phyloP scores from a whole-genome alignment of 345 rosid genomes.

The Barbarea vulgaris region DNA sequence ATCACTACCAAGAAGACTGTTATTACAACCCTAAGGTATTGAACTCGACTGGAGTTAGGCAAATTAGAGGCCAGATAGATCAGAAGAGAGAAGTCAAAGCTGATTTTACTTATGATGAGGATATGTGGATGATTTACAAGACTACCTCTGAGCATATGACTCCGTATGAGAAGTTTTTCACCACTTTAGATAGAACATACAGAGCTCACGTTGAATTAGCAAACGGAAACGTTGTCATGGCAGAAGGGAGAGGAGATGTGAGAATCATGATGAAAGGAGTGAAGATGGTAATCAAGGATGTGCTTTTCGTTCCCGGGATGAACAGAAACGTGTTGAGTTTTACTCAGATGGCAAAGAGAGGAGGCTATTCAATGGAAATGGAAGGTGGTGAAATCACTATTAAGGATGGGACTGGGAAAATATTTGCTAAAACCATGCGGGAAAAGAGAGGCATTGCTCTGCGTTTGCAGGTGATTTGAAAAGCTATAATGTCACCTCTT shows the following conservation, averaged over 20 bases:
- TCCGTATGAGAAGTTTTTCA: conserved; percentile 22
- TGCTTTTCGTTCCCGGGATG: conserved; percentile 16
- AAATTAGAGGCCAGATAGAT: not conserved
- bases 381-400: conserved; percentile 15
- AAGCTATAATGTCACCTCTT: too few relatives aligned
- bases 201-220: not conserved
- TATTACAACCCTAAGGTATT: not conserved
- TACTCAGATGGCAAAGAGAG: not conserved
- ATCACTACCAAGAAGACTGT: conserved; percentile 26
- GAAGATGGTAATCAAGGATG: conserved; percentile 11
- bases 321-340: conserved; percentile 22
- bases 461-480: conserved; percentile 33
- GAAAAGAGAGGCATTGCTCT: conserved; percentile 23
- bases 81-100: not conserved
- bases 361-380: not conserved
- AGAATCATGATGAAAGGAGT: not conserved
- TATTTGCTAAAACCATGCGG: not conserved
- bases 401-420: not conserved
- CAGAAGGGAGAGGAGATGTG: conserved; percentile 29
- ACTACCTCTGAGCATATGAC: conserved; percentile 16
- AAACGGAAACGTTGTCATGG: not conserved
- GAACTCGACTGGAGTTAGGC: not conserved
- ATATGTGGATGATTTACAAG: conserved; percentile 13
- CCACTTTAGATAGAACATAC: conserved; percentile 8
- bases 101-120: not conserved